Percentiles rank a stretch among this genome's conserved stretches.
Evolutionary conservation across 805 yeast genomes (phyloP).

Genomic region (Isabelozyma pseudorhagii): DNA sequence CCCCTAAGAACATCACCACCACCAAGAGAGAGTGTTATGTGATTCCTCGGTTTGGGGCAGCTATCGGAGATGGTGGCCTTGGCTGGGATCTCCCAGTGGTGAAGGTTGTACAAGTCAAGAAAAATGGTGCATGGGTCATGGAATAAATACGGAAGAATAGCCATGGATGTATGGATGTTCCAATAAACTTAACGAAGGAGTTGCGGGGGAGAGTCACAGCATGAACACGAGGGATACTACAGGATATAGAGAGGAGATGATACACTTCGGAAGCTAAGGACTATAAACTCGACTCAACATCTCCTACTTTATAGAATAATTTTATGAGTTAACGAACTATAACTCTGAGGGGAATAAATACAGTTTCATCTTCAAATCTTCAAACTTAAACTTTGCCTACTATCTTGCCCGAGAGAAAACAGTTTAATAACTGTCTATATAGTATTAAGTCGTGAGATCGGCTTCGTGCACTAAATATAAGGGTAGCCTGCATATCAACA

Average conservation of each 20-base stretch:
- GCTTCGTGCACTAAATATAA: too few species aligned
- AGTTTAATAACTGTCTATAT: too few species aligned
- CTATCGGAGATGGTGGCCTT: conserved; percentile 74
- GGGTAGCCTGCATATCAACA: too few species aligned
- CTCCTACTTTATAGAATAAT: too few species aligned
- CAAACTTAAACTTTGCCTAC: too few species aligned
- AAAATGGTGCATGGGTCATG: conserved; percentile 66
- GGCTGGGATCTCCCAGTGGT: conserved; percentile 89
- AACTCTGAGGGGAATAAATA: too few species aligned
- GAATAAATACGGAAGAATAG: conserved; percentile 2
- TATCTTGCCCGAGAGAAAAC: too few species aligned
- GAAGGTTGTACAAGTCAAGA: conserved; percentile 69
- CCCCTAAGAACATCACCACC: conserved; percentile 64
- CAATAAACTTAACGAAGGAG: too few species aligned
- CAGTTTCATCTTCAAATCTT: neutral
- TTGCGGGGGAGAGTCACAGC: neutral
- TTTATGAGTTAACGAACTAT: too few species aligned
- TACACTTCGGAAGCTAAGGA: neutral
- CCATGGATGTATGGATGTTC: neutral
- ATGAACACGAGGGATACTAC: neutral
- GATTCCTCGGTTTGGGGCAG: conserved; percentile 85
- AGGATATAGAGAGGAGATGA: neutral
- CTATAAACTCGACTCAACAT: too few species aligned
- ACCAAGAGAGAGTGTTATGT: conserved; percentile 84
- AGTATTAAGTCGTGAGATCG: too few species aligned